Evolutionary conservation across 176 grass and related monocot species (phyloP).

Genomic region (Panicum miliaceum): DNA sequence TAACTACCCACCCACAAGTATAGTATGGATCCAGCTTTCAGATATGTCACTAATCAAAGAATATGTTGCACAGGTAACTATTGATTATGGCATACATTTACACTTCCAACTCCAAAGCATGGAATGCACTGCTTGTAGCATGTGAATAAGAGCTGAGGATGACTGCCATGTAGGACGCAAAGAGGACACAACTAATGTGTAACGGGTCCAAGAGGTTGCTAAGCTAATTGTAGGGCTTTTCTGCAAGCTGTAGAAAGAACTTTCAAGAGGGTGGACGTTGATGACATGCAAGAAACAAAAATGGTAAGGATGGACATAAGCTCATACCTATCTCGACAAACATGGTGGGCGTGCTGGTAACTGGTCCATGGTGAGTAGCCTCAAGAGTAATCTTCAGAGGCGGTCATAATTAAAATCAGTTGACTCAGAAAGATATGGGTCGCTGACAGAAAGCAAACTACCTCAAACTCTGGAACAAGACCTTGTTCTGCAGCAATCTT

Average conservation of each 20-base stretch:
- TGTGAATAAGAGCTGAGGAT: background rate
- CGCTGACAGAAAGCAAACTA: constrained; percentile 27
- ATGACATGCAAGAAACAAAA: background rate
- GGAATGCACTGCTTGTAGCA: background rate
- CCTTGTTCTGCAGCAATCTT: constrained; percentile 66
- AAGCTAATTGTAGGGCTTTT: background rate
- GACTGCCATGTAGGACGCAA: background rate
- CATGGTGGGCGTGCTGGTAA: constrained; percentile 81
- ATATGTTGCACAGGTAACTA: constrained; percentile 4
- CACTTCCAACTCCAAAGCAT: background rate
- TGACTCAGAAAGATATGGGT: background rate
- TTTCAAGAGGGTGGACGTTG: background rate
- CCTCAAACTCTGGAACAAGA: constrained; percentile 96
- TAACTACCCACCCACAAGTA: background rate
- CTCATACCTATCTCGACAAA: constrained; percentile 88
- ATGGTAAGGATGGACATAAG: constrained; percentile 32
- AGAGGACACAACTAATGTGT: background rate
- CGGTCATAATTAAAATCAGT: constrained; percentile 30
- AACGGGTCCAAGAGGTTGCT: background rate
- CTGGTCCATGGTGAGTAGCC: constrained; percentile 93
- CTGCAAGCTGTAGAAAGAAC: background rate
- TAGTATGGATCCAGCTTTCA: constrained; percentile 4
- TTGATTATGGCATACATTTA: background rate
- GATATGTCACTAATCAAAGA: background rate
- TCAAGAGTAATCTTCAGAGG: constrained; percentile 80